Percentiles rank a stretch among this genome's conserved stretches.
These are phyloP conservation scores for Fusarium chuoi DNA, from an alignment of 2,329 filamentous ascomycete species.

Conservation along the genomic window DNA sequence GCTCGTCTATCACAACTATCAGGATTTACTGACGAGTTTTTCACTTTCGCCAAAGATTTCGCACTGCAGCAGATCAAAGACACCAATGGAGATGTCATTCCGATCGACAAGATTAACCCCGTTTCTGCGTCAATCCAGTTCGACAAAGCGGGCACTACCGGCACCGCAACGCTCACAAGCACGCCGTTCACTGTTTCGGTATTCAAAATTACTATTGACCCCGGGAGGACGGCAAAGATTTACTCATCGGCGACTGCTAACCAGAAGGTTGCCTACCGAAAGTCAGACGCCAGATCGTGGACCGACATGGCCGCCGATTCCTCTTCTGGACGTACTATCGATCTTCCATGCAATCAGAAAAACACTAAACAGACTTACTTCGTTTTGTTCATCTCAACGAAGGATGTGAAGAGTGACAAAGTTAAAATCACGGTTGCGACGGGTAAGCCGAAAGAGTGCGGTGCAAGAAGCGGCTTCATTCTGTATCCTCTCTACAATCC, in stretches of 20 bases:
- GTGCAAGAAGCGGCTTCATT: constrained; percentile 20
- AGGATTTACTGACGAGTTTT: constrained; percentile 1
- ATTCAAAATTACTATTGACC: constrained; percentile 3
- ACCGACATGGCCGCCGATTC: constrained; percentile 1
- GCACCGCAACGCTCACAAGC: constrained; percentile 7
- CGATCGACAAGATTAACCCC: background rate
- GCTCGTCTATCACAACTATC: constrained; percentile 6
- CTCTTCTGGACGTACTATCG: background rate
- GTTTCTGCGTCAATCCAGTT: background rate
- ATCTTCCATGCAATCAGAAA: constrained; percentile 9
- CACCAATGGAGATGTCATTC: constrained; percentile 7
- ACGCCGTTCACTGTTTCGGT: constrained; percentile 17
- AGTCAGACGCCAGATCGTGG: background rate
- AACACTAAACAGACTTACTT: background rate
- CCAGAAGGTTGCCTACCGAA: constrained; percentile 22
- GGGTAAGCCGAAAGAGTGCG: background rate
- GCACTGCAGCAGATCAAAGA: constrained; percentile 16
- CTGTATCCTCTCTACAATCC: constrained; percentile 2
- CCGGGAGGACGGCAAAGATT: background rate
- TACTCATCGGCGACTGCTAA: constrained; percentile 1
- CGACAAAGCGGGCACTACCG: constrained; percentile 5
- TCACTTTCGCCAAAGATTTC: constrained; percentile 7
- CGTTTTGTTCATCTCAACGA: constrained; percentile 17
- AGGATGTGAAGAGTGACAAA: background rate
- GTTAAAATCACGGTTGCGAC: background rate